phyloP scores from a whole-genome alignment of 83 land plant genomes.

The Picea mariana region DNA sequence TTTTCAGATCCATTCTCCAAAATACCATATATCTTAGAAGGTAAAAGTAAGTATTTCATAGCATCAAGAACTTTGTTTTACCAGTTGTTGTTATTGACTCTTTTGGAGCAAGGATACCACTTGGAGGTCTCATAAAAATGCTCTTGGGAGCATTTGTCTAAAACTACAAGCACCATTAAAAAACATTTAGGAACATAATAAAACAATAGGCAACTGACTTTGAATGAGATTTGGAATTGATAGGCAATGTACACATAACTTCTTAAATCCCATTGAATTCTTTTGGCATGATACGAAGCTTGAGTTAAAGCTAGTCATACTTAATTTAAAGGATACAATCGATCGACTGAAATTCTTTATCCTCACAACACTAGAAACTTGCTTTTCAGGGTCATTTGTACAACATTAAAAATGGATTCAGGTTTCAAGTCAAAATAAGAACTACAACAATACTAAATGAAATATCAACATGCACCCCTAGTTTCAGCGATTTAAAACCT shows the following conservation, averaged over 20 bases:
- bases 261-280: too few relatives aligned
- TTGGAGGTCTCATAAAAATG: constrained; percentile 92
- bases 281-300: too few relatives aligned
- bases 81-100: constrained; percentile 81
- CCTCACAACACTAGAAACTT: constrained; percentile 70
- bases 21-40: too few relatives aligned
- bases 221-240: too few relatives aligned
- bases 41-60: neutral
- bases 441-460: too few relatives aligned
- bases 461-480: too few relatives aligned
- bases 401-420: neutral
- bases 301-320: too few relatives aligned
- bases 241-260: too few relatives aligned
- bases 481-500: too few relatives aligned
- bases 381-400: constrained; percentile 87
- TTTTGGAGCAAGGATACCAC: constrained; percentile 76
- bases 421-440: too few relatives aligned
- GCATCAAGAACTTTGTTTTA: constrained; percentile 16
- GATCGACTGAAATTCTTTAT: constrained; percentile 77
- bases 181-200: neutral
- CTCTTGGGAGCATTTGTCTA: constrained; percentile 96
- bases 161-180: constrained; percentile 42
- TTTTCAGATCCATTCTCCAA: too few relatives aligned
- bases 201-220: too few relatives aligned
- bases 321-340: constrained; percentile 21